A percentile compares a stretch with the other conserved stretches of the same genome.
Evolutionary conservation across 2,329 filamentous ascomycete genomes (phyloP).

Genomic region (Hymenoscyphus scutula): DNA sequence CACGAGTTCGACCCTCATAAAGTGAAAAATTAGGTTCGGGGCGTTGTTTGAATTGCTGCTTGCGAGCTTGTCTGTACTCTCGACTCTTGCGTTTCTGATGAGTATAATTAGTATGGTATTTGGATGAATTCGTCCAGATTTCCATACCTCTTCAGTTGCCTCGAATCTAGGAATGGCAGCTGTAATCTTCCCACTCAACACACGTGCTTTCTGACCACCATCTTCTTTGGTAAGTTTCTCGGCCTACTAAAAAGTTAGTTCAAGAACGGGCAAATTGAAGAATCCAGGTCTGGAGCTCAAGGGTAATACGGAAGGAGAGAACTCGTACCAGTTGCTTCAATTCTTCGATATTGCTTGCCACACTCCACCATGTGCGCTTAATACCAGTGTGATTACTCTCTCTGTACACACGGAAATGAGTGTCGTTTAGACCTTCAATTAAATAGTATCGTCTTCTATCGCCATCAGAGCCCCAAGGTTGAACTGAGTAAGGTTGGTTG

Average conservation of each 20-base stretch:
- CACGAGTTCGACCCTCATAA: constrained; percentile 93
- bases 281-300: neutral
- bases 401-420: constrained; percentile 87
- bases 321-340: constrained; percentile 46
- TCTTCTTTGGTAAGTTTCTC: constrained; percentile 75
- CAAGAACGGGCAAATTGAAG: neutral
- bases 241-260: constrained; percentile 49
- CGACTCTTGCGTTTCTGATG: constrained; percentile 82
- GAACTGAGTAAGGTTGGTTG: constrained; percentile 86
- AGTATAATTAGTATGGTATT: constrained; percentile 15
- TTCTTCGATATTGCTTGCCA: constrained; percentile 88
- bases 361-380: constrained; percentile 83
- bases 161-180: constrained; percentile 87
- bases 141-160: constrained; percentile 78
- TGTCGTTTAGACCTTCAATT: constrained; percentile 91
- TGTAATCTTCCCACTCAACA: constrained; percentile 73
- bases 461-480: constrained; percentile 86
- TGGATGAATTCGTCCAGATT: neutral
- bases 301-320: neutral
- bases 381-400: constrained; percentile 82
- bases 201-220: constrained; percentile 75
- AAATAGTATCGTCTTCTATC: constrained; percentile 92
- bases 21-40: constrained; percentile 87
- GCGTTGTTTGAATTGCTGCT: constrained; percentile 68
- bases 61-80: constrained; percentile 80